Percentiles rank a stretch among this genome's conserved stretches.
These are phyloP conservation scores for Pleurotus cornucopiae DNA, from an alignment of 768 basidiomycete genomes.

Conservation along the genomic window DNA sequence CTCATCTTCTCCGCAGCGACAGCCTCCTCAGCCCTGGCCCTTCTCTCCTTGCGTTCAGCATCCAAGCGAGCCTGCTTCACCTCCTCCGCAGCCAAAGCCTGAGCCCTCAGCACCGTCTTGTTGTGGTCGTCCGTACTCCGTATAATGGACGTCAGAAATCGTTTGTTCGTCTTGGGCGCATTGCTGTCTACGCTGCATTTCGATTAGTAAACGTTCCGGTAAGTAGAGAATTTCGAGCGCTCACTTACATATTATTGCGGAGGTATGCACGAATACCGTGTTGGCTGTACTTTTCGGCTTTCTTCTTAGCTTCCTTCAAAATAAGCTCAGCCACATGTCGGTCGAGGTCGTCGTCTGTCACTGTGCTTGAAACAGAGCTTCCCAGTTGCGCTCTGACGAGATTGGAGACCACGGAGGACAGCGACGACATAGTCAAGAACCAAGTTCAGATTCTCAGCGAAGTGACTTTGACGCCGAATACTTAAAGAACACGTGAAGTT, in stretches of 20 bases:
- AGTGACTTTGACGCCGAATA: too few relatives aligned
- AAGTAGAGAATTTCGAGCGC: background rate
- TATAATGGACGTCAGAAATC: slow-evolving; percentile 81
- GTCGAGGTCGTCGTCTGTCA: slow-evolving; percentile 85
- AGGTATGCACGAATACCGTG: slow-evolving; percentile 80
- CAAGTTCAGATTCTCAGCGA: too few relatives aligned
- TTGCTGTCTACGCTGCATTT: slow-evolving; percentile 56
- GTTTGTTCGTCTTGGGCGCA: slow-evolving; percentile 78
- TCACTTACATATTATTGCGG: slow-evolving; percentile 41
- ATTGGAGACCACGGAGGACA: slow-evolving; percentile 81
- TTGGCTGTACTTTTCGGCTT: slow-evolving; percentile 74
- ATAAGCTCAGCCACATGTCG: slow-evolving; percentile 89
- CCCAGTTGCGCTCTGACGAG: slow-evolving; percentile 81
- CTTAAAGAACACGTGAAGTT: too few relatives aligned
- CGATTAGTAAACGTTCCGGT: background rate
- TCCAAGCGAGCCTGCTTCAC: slow-evolving; percentile 67
- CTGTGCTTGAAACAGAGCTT: slow-evolving; percentile 46
- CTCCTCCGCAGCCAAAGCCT: slow-evolving; percentile 70
- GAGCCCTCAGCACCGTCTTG: slow-evolving; percentile 71
- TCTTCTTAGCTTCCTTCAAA: slow-evolving; percentile 88
- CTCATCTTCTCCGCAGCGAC: slow-evolving; percentile 58
- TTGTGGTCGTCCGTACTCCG: slow-evolving; percentile 96
- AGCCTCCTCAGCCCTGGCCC: slow-evolving; percentile 73
- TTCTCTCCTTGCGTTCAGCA: slow-evolving; percentile 55
- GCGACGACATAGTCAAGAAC: slow-evolving; percentile 39